Base-by-base conservation (phyloP, 441 rosid species). In the Gossypium davidsonii region DNA sequence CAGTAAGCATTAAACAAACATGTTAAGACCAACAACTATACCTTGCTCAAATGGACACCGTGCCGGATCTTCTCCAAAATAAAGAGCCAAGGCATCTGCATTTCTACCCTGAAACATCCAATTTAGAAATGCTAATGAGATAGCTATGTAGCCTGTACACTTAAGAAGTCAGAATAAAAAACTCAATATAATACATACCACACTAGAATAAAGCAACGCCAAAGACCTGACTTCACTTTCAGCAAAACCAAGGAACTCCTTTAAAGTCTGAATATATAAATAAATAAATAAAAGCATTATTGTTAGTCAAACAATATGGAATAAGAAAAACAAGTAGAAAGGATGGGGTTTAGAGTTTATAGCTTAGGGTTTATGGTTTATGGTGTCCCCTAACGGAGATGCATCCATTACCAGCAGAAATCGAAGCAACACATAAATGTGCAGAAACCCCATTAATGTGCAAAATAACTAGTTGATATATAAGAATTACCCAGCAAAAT, bases 21-120 rank as follows among this genome's bases (percentile, higher is more conserved):
- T 18, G 2, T 46, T 17, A 55, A 53, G 34, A 58, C 53, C 17
- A 14, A 28, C 59, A 51, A 7, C 28, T 72, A 25, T 25, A 89
- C 94, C 94, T 86, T 89, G 91, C 80, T 89, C 94, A 60, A 89
- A 89, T 34, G 91, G 90, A 67, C 89, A 89, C 57, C 90, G 91
- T 26, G 90, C 85, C 28, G 94, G 94, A 80, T 89, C 94, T 78
- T 89, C 94, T 62, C 94, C 94, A 49, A 89, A 89, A 74, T 87
- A 89, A 76, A 81, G 83, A 14, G 91, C 87, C 82, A 87, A 83
- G 2, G 86, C 86, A 81, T 89, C 94, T 3, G 89, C 89, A 14
- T 85, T 88, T 80, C 92, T 88, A 82, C 94, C 92, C 94, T 90
- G 71, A 67, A 74, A 56, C 70, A 74, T 77, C 65, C 68, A 69